Percentiles rank a stretch among this genome's conserved stretches.
These are phyloP conservation scores for Anacardium occidentale DNA, from an alignment of 345 rosid species.

Conservation along the genomic window DNA sequence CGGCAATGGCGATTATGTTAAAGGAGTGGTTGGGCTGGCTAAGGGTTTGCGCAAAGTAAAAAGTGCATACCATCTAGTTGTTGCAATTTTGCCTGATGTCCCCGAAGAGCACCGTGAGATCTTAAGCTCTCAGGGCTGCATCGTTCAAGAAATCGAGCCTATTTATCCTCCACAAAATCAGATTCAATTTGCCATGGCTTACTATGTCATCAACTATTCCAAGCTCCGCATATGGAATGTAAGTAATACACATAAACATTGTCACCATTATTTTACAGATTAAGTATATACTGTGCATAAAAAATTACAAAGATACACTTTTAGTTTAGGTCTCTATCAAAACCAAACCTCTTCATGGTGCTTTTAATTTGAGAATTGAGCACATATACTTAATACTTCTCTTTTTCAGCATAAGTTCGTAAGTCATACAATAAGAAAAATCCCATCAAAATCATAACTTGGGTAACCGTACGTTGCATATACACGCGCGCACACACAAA, in stretches of 20 bases:
- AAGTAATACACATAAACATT: slow-evolving; percentile 12
- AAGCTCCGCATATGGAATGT: slow-evolving; percentile 89
- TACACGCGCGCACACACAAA: not conserved
- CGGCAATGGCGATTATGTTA: slow-evolving; percentile 67
- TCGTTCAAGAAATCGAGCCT: slow-evolving; percentile 64
- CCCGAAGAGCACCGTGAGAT: slow-evolving; percentile 70
- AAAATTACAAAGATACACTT: too few species aligned
- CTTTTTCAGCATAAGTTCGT: too few species aligned
- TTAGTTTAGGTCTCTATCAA: too few species aligned
- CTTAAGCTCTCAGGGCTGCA: slow-evolving; percentile 64
- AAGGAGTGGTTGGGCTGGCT: slow-evolving; percentile 77
- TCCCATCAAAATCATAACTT: too few species aligned
- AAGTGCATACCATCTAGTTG: slow-evolving; percentile 68
- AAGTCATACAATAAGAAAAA: too few species aligned
- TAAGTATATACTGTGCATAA: not conserved
- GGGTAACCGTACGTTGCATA: too few species aligned
- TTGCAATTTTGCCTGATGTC: slow-evolving; percentile 80
- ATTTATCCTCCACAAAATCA: slow-evolving; percentile 69
- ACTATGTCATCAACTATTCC: slow-evolving; percentile 81
- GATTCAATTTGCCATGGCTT: slow-evolving; percentile 69
- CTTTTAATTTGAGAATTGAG: too few species aligned
- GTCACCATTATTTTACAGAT: not conserved
- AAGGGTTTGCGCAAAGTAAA: slow-evolving; percentile 70
- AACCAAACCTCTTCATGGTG: too few species aligned
- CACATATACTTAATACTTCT: too few species aligned